Evolutionary conservation across 345 rosid species (phyloP).

Genomic region (Crucihimalaya himalaica): DNA sequence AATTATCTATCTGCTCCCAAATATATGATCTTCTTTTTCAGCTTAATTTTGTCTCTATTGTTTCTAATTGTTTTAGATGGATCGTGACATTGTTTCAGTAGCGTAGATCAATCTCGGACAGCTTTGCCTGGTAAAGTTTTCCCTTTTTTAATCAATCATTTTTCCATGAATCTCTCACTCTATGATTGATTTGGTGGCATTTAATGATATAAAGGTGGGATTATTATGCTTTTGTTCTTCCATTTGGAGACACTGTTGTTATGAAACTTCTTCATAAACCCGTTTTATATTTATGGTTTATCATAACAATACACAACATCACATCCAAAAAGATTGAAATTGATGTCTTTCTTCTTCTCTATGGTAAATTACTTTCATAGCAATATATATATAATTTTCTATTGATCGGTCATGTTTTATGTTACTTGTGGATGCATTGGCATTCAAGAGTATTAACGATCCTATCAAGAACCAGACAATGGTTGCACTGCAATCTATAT

Average conservation of each 20-base stretch:
- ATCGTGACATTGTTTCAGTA: slow-evolving; percentile 28
- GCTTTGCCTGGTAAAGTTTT: slow-evolving; percentile 19
- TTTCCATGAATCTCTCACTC: not conserved
- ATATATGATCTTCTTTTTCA: not conserved
- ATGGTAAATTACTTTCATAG: not conserved
- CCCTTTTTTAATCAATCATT: not conserved
- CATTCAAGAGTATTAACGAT: slow-evolving; percentile 36
- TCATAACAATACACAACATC: too few relatives aligned
- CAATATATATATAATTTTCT: not conserved
- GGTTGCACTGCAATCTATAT: slow-evolving; percentile 12
- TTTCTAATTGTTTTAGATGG: slow-evolving; percentile 9
- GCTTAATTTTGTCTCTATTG: not conserved
- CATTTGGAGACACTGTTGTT: not conserved
- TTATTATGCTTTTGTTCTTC: not conserved
- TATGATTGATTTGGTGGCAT: not conserved
- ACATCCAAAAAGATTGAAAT: not conserved
- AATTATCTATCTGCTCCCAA: slow-evolving; percentile 15
- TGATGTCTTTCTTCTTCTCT: not conserved
- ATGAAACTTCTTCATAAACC: not conserved
- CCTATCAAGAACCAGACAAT: slow-evolving; percentile 22
- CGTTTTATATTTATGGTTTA: too few relatives aligned
- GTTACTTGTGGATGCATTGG: slow-evolving; percentile 28
- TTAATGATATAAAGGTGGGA: not conserved
- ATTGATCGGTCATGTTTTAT: slow-evolving; percentile 6
- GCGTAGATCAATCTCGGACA: slow-evolving; percentile 25